Evolutionary conservation across 2,329 filamentous ascomycete genomes (phyloP), one percentile per base, ranked within the genome.

Genomic region (Basipetospora sp.): DNA sequence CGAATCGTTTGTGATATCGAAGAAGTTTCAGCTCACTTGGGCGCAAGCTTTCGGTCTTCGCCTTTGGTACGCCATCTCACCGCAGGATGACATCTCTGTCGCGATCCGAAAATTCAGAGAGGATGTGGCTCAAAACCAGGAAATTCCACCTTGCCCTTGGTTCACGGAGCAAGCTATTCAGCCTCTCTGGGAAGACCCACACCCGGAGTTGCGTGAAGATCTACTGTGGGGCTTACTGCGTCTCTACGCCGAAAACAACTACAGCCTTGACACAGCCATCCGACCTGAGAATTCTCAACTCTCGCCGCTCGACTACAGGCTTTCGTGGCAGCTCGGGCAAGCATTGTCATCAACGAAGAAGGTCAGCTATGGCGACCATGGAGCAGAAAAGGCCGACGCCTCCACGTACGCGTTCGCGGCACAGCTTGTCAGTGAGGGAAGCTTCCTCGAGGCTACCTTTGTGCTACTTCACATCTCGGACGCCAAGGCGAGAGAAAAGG

Each of bases 41-140:
- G 78, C 84, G 54, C 87, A 93, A 52, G 79, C 87, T 1, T 94
- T 98, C 55, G 88, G 84, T 9, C 67, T 98, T 35, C 77, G 87
- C 31, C 65, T 98, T 2, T 96, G 86, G 82, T 98, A 94, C 54
- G 78, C 77, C 31, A 81, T 77, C 29, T 67, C 72, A 3, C 64
- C 71, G 25, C 67, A 76, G 28, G 80, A 86, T 31, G 69, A 75
- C 26, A 67, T 94, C 31, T 73, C 78, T 35, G 63, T 67, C 32
- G 87, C 87, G 3, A 77, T 98, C 4, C 58, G 66, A 31, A 69
- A 71, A 19, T 98, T 86, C 56, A 65, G 75, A 43, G 64, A 77
- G 39, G 86, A 94, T 48, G 64, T 96, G 32, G 61, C 67, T 19
- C 71, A 79, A 42, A 77, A 78, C 31, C 67, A 68, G 34, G 86